Base-by-base conservation (phyloP, 225 moss, liverwort and hornwort species). In the Anthoceros angustus region DNA sequence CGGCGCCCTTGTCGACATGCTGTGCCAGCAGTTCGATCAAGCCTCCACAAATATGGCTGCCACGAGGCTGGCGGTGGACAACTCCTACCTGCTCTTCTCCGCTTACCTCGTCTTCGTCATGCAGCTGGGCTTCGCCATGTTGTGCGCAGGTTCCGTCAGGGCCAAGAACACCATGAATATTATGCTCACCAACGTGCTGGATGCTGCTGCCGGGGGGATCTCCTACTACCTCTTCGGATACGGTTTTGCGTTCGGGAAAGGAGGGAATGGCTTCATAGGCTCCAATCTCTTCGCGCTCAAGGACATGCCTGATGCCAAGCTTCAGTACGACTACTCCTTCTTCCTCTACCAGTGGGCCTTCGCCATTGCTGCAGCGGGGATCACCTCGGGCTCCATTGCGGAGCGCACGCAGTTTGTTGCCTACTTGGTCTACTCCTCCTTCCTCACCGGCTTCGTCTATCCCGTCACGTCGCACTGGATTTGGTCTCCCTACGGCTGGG, bases 141-240 rank as follows among this genome's bases (percentile, higher is more conserved):
- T 93, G 62, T 93, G 89, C 26, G 93, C 93, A 4, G 93, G 93
- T 0, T 93, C 93, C 6, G 93, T 93, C 39, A 74, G 93, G 1
- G 81, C 93, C 0, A 93, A 93, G 78, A 93, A 93, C 72, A 84
- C 93, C 12, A 87, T 87, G 83, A 93, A 93, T 63, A 93, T 93
- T 46, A 87, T 93, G 84, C 76, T 93, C 69, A 93, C 93, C 12
- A 93, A 93, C 15, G 80, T 93, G 4, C 66, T 93, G 63, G 93
- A 93, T 65, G 93, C 93, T 0, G 90, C 90, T 0, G 84, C 84
- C n/a, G 90, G 93, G 0, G 93, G 87, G 0, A 64, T 93, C 25
- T 90, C 93, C 11, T 93, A 87, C 62, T 93, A 93, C 76, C 42
- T 93, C 61, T 84, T 93, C 63, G 93, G 93, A 0, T 41, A 41